phyloP scores from a whole-genome alignment of 371 early-diverging fungal species.

The Lichtheimia hyalospora region DNA sequence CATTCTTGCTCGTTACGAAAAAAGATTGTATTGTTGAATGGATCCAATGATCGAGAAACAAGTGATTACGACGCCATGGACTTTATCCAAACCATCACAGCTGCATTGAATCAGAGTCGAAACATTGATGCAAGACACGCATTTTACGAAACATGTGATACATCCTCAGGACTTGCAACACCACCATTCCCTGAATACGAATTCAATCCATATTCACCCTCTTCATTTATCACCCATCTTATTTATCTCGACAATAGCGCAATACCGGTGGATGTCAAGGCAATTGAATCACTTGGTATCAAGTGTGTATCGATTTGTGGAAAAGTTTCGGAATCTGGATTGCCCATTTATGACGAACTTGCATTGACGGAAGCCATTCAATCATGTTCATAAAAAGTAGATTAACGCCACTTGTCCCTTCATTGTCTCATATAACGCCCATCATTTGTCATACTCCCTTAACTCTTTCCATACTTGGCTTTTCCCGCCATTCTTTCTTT shows the following conservation, averaged over 20 bases:
- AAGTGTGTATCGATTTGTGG: slow-evolving; percentile 46
- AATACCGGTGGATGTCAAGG: slow-evolving; percentile 54
- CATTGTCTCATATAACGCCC: too few relatives aligned
- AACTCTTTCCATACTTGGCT: too few relatives aligned
- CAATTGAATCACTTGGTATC: slow-evolving; percentile 62
- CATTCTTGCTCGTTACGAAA: slow-evolving; percentile 48
- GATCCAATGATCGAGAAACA: slow-evolving; percentile 71
- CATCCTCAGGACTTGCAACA: slow-evolving; percentile 11
- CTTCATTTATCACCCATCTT: slow-evolving; percentile 67
- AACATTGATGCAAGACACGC: slow-evolving; percentile 44
- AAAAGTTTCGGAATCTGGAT: slow-evolving; percentile 5
- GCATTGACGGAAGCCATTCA: slow-evolving; percentile 7
- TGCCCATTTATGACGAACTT: slow-evolving; percentile 17
- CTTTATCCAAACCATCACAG: slow-evolving; percentile 67
- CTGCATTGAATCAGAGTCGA: slow-evolving; percentile 63
- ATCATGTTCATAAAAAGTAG: neutral
- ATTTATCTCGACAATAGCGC: slow-evolving; percentile 56
- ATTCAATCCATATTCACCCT: slow-evolving; percentile 50
- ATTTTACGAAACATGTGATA: slow-evolving; percentile 29
- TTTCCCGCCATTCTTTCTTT: too few relatives aligned
- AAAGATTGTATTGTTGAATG: slow-evolving; percentile 72
- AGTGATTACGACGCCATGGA: slow-evolving; percentile 70
- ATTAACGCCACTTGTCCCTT: too few relatives aligned
- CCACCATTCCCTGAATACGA: slow-evolving; percentile 38
- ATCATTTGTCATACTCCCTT: too few relatives aligned